Conservation (phyloP, 176 grass and related monocot species). For the Oryza nivara region DNA sequence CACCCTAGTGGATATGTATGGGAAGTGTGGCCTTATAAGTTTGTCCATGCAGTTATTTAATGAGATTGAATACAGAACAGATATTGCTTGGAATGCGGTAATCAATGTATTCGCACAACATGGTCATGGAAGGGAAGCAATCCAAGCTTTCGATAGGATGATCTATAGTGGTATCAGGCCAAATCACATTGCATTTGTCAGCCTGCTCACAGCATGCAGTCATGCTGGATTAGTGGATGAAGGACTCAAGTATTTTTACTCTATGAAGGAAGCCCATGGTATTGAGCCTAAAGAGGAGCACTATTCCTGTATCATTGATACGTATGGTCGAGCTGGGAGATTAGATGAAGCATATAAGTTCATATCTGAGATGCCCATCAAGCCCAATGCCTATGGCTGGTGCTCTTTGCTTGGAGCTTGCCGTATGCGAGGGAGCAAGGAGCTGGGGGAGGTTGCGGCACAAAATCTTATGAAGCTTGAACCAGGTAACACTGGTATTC, state of each 20-base stretch:
- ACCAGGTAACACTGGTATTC: conserved; percentile 59
- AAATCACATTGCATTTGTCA: conserved; percentile 69
- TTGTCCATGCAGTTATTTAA: conserved; percentile 57
- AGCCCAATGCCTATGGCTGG: conserved; percentile 70
- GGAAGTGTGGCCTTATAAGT: conserved; percentile 59
- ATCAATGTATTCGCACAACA: conserved; percentile 60
- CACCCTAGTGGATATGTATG: conserved; percentile 69
- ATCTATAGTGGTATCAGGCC: conserved; percentile 49
- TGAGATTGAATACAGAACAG: conserved; percentile 48
- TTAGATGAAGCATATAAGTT: conserved; percentile 62
- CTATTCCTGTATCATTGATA: conserved; percentile 72
- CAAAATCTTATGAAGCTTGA: conserved; percentile 72
- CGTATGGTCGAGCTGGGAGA: conserved; percentile 73
- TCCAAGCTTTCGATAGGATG: conserved; percentile 58
- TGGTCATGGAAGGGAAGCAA: conserved; percentile 54
- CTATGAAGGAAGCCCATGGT: conserved; percentile 54
- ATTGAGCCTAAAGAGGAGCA: conserved; percentile 63
- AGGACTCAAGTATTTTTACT: conserved; percentile 61
- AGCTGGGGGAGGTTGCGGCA: conserved; percentile 63
- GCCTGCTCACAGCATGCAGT: conserved; percentile 65
- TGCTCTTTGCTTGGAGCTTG: conserved; percentile 74
- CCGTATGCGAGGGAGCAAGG: conserved; percentile 60
- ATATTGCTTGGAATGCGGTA: conserved; percentile 55
- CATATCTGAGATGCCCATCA: conserved; percentile 53
- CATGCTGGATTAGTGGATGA: conserved; percentile 68